Conservation (phyloP, 768 basidiomycete species). For the Mycena galericulata region DNA sequence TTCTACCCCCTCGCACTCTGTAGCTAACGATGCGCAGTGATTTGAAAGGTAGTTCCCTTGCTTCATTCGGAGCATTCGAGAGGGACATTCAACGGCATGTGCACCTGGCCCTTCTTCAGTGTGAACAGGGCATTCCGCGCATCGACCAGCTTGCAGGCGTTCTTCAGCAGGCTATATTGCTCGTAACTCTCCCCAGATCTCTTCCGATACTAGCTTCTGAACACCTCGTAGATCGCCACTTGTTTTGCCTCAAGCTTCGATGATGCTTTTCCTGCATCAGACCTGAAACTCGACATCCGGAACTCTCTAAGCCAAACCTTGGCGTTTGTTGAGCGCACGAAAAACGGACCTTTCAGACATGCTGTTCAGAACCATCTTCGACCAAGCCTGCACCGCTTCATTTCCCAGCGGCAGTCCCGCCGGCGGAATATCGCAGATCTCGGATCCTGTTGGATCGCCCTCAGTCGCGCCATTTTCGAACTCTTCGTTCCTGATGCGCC, state of each 20-base stretch:
- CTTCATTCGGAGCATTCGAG: conserved; percentile 53
- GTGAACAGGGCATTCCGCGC: conserved; percentile 51
- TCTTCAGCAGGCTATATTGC: conserved; percentile 53
- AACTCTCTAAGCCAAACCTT: conserved; percentile 42
- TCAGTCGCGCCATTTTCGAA: conserved; percentile 70
- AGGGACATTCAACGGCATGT: conserved; percentile 52
- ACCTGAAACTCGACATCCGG: conserved; percentile 31
- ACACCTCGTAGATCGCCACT: conserved; percentile 50
- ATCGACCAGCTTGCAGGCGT: conserved; percentile 55
- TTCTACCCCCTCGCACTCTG: conserved; percentile 7
- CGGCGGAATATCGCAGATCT: conserved; percentile 34
- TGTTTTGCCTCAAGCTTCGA: conserved; percentile 60
- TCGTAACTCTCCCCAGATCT: conserved; percentile 49
- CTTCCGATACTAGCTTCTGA: background rate
- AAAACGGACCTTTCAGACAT: conserved; percentile 47
- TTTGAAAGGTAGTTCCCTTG: conserved; percentile 52
- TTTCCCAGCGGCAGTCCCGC: conserved; percentile 13
- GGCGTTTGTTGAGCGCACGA: conserved; percentile 47
- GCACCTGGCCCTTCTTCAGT: conserved; percentile 52
- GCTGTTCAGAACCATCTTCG: conserved; percentile 48
- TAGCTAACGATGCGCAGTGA: conserved; percentile 49
- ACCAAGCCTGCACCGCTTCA: conserved; percentile 39
- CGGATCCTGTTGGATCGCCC: conserved; percentile 66
- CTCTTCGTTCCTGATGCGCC: conserved; percentile 87
- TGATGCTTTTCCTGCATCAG: conserved; percentile 31